phyloP scores from a whole-genome alignment of 768 basidiomycete genomes.

The Trametopsis cervina region DNA sequence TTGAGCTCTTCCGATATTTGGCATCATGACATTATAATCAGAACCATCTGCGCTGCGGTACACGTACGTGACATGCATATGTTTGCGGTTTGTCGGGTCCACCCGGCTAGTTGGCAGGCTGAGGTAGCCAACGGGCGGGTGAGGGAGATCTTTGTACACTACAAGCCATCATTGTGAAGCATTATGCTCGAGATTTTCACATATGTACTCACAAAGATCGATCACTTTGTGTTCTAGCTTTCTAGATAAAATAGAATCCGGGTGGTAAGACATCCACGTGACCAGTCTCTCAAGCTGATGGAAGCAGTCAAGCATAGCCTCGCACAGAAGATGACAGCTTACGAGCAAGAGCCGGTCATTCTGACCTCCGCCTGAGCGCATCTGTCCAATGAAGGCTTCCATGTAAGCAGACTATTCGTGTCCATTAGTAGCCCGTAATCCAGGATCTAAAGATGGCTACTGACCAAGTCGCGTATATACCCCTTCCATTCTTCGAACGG shows the following conservation, averaged over 20 bases:
- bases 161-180: background rate
- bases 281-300: conserved; percentile 61
- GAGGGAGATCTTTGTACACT: conserved; percentile 80
- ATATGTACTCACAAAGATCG: conserved; percentile 43
- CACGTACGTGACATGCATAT: conserved; percentile 52
- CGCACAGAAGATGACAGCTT: background rate
- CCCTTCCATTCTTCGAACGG: background rate
- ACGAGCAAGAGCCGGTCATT: conserved; percentile 5
- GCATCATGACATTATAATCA: conserved; percentile 28
- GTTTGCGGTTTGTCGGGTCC: conserved; percentile 55
- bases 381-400: background rate
- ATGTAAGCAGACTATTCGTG: background rate
- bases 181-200: background rate
- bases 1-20: conserved; percentile 28
- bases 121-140: conserved; percentile 57
- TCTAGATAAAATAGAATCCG: conserved; percentile 22
- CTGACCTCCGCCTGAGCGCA: background rate
- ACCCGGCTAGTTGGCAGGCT: conserved; percentile 38
- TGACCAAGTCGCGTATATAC: background rate
- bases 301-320: background rate
- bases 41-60: conserved; percentile 30
- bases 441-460: too few relatives aligned
- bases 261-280: conserved; percentile 49
- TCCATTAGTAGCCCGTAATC: too few relatives aligned
- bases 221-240: conserved; percentile 46